Conservation (phyloP, 1,139 yeast genomes). For the Nakaseomyces uthaithaninus region DNA sequence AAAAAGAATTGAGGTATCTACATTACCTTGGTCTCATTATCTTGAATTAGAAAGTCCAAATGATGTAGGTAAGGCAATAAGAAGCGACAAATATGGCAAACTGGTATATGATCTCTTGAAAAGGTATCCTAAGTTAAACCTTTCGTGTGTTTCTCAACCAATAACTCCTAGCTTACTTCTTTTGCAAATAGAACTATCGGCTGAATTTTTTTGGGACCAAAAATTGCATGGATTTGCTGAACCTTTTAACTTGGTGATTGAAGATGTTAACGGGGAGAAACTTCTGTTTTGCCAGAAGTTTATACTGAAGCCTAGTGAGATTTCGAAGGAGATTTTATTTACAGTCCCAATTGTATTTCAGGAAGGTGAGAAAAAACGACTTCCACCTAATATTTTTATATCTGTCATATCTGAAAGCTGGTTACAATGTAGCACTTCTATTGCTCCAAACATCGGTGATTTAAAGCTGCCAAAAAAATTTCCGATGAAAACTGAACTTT, state of each 20-base stretch:
- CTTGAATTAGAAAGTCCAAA: slow-evolving; percentile 47
- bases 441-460: slow-evolving; percentile 52
- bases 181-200: slow-evolving; percentile 57
- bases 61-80: slow-evolving; percentile 75
- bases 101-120: slow-evolving; percentile 52
- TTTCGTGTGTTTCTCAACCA: slow-evolving; percentile 64
- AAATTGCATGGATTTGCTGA: slow-evolving; percentile 57
- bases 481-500: slow-evolving; percentile 48
- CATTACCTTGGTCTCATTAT: slow-evolving; percentile 76
- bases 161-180: slow-evolving; percentile 59
- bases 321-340: slow-evolving; percentile 47
- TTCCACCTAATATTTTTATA: slow-evolving; percentile 73
- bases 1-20: slow-evolving; percentile 68
- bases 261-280: slow-evolving; percentile 75
- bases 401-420: slow-evolving; percentile 72
- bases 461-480: slow-evolving; percentile 60
- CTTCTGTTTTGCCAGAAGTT: slow-evolving; percentile 55
- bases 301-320: slow-evolving; percentile 41
- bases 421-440: slow-evolving; percentile 64
- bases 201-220: slow-evolving; percentile 72
- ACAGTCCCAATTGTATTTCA: slow-evolving; percentile 55
- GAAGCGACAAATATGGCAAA: slow-evolving; percentile 60
- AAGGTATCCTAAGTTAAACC: slow-evolving; percentile 60
- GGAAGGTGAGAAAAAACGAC: slow-evolving; percentile 36
- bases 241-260: slow-evolving; percentile 61